Conservation (phyloP, 2,329 filamentous ascomycete species). For the Tolypocladium pustulatum region DNA sequence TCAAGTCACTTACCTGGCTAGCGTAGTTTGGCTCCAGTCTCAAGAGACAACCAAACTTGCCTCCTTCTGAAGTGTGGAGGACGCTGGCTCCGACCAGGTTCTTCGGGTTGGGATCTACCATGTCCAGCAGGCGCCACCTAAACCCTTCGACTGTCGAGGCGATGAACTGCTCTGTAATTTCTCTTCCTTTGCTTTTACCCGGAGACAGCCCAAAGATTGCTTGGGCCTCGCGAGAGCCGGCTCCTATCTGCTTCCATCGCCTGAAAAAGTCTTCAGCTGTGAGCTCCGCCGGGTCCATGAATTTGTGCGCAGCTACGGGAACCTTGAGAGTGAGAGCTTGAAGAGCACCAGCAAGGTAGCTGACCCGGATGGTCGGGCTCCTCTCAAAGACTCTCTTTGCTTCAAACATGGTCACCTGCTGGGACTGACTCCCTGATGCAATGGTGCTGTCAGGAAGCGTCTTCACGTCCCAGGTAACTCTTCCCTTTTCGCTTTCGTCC, state of each 20-base stretch:
- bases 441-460: conserved; percentile 78
- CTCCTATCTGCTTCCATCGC: conserved; percentile 97
- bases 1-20: conserved; percentile 59
- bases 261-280: conserved; percentile 95
- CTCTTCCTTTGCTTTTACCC: conserved; percentile 38
- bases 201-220: conserved; percentile 62
- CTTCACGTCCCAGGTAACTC: conserved; percentile 78
- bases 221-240: conserved; percentile 76
- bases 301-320: conserved; percentile 83
- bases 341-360: conserved; percentile 85
- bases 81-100: conserved; percentile 91
- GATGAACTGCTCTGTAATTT: conserved; percentile 62
- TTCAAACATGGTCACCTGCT: conserved; percentile 94
- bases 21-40: conserved; percentile 89
- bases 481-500: conserved; percentile 51
- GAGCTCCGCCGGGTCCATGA: conserved; percentile 87
- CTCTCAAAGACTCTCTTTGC: conserved; percentile 71
- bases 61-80: conserved; percentile 67
- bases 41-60: conserved; percentile 91
- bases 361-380: conserved; percentile 84
- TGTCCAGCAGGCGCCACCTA: conserved; percentile 75
- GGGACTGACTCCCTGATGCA: conserved; percentile 62
- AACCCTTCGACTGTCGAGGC: conserved; percentile 70
- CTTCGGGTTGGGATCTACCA: conserved; percentile 83
- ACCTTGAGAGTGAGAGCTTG: conserved; percentile 88